Base-by-base conservation (phyloP, 2,329 filamentous ascomycete species). In the Calcarisporium arbuscula region DNA sequence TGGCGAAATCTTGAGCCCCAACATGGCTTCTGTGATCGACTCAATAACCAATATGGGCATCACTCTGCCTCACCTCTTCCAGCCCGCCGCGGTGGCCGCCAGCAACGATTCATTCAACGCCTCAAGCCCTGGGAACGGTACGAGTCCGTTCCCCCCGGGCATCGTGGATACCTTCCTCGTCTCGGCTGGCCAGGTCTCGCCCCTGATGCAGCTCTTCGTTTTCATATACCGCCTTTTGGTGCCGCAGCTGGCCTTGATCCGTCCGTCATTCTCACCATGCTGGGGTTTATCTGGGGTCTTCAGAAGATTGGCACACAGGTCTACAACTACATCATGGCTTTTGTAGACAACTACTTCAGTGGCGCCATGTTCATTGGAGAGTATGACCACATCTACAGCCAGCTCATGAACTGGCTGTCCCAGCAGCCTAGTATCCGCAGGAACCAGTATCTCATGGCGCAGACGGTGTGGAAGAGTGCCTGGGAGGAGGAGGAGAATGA, bases 391-490 rank as follows among this genome's bases (percentile, higher is more conserved):
- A 76, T 80, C 19, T 78, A 77, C 46, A 33, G 51, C 4, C 70
- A 80, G 34, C 46, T 81, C 31, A 76, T 80, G 61, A 65, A 69
- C 34, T 81, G 71, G 61, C 62, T 80, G 7, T 68, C 70, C 0
- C 52, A 64, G 26, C 70, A 78, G 47, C 67, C 69, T 8, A 61
- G 58, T 16, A 66, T 74, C 40, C 61, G 61, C 20, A 66, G 66
- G 30, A 74, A 72, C 23, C 65, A 71, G 11, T 64, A 64, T 6
- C 56, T 79, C 12, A 70, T 67, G 41, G 75, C 73, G 6, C 70
- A 78, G 49, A 78, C 74, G 1, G 62, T 65, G 3, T 65, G 63
- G 33, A 69, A 64, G 45, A 71, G 64, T 14, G 70, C 71, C 0
- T 79, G 74, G 74, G 74, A 74, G 27, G 74, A 74, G 27, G 70